These are phyloP conservation scores for Amanita fuliginea DNA, from an alignment of 768 basidiomycete species.

Conservation along the genomic window DNA sequence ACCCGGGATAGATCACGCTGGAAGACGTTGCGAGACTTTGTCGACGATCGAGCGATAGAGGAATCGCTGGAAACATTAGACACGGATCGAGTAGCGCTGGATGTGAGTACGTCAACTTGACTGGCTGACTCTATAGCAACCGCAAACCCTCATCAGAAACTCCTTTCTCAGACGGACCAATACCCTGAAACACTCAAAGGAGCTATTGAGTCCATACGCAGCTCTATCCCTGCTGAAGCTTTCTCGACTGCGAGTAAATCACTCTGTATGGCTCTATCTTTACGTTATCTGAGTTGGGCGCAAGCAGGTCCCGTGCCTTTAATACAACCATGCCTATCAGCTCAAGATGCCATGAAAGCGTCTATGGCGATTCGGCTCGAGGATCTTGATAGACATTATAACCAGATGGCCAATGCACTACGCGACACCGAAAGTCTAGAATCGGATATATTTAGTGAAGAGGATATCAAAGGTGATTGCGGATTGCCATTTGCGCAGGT, in stretches of 20 bases:
- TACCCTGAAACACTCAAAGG: conserved; percentile 53
- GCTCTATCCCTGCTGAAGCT: conserved; percentile 29
- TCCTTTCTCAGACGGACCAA: conserved; percentile 49
- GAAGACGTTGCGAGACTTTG: conserved; percentile 81
- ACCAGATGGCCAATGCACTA: conserved; percentile 62
- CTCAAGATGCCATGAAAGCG: conserved; percentile 45
- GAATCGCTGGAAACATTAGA: conserved; percentile 67
- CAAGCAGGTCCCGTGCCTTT: conserved; percentile 13
- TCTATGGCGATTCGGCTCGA: conserved; percentile 71
- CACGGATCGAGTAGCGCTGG: conserved; percentile 51
- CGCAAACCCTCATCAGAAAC: conserved; percentile 29
- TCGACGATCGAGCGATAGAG: conserved; percentile 75
- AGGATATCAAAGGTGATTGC: conserved; percentile 50
- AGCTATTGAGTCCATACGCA: conserved; percentile 45
- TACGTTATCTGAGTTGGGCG: neutral
- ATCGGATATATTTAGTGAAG: conserved; percentile 37
- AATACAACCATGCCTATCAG: conserved; percentile 36
- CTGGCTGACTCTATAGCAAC: neutral
- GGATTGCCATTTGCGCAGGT: neutral
- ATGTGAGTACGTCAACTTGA: conserved; percentile 33
- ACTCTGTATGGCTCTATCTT: neutral
- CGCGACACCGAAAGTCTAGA: conserved; percentile 57
- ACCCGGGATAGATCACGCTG: conserved; percentile 43
- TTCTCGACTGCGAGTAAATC: conserved; percentile 5
- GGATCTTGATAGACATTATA: conserved; percentile 63